Conservation (phyloP, 176 grass and related monocot species). For the Rhynchospora breviuscula region DNA sequence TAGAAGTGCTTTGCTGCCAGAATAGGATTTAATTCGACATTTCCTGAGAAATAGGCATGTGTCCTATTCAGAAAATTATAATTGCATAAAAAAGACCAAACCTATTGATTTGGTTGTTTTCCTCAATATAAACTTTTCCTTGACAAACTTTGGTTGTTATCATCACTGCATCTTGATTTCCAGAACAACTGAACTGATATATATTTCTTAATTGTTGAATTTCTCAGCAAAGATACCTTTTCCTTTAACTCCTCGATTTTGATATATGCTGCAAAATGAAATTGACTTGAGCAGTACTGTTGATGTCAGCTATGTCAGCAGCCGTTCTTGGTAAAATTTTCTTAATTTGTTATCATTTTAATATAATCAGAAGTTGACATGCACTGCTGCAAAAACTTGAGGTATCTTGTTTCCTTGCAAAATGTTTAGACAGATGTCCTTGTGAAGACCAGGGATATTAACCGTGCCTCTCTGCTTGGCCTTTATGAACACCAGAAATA, state of each 20-base stretch:
- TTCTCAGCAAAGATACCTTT: conserved; percentile 76
- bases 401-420: not conserved
- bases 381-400: not conserved
- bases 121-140: not conserved
- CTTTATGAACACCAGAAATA: not conserved
- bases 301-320: conserved; percentile 99
- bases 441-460: not conserved
- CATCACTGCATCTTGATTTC: not conserved
- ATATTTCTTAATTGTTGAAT: not conserved
- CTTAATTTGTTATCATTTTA: not conserved
- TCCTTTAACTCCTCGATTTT: conserved; percentile 75
- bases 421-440: not conserved
- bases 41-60: not conserved
- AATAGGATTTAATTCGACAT: not conserved
- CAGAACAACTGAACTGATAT: conserved; percentile 5
- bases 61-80: not conserved
- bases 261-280: conserved; percentile 95
- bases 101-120: conserved; percentile 12
- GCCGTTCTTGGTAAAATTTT: conserved; percentile 78
- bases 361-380: not conserved
- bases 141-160: not conserved
- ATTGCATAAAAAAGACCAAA: not conserved
- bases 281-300: conserved; percentile 97
- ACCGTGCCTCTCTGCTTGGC: not conserved
- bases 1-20: not conserved